phyloP scores from a whole-genome alignment of 2,329 filamentous ascomycete genomes.

The Fusarium sp. region DNA sequence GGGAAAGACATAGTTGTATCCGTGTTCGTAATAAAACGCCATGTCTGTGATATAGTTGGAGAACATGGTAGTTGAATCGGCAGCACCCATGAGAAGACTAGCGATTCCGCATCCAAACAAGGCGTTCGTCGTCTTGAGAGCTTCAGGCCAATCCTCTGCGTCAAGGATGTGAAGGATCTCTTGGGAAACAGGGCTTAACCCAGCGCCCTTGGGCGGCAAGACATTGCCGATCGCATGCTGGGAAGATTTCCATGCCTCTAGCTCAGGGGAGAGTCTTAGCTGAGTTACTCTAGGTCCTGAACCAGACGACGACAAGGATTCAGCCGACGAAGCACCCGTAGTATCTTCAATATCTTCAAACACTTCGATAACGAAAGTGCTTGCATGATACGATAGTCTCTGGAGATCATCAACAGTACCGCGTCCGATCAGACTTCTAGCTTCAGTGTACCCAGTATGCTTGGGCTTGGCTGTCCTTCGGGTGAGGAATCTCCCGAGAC shows the following conservation, averaged over 20 bases:
- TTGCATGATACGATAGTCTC: conserved; percentile 25
- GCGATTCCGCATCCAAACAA: conserved; percentile 38
- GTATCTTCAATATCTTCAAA: conserved; percentile 29
- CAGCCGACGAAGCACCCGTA: conserved; percentile 13
- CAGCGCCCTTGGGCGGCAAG: conserved; percentile 33
- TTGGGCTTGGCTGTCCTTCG: conserved; percentile 11
- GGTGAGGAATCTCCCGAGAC: conserved; percentile 20
- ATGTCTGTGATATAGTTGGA: conserved; percentile 40
- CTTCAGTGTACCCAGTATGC: conserved; percentile 33
- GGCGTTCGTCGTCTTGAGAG: conserved; percentile 37
- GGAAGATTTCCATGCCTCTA: conserved; percentile 31
- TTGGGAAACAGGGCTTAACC: conserved; percentile 25
- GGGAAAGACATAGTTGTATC: conserved; percentile 40
- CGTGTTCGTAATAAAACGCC: conserved; percentile 39
- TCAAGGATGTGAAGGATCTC: conserved; percentile 23
- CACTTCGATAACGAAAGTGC: conserved; percentile 26
- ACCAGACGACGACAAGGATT: conserved; percentile 10
- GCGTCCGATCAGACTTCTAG: conserved; percentile 28
- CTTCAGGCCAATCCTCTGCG: conserved; percentile 35
- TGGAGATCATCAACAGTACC: conserved; percentile 30
- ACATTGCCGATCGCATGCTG: conserved; percentile 35
- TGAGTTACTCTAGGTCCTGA: conserved; percentile 22
- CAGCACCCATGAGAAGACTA: conserved; percentile 38
- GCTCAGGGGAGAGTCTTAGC: conserved; percentile 31
- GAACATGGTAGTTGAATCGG: conserved; percentile 36